Base-by-base conservation (phyloP, 2,329 filamentous ascomycete genomes). In the Alternaria solani region DNA sequence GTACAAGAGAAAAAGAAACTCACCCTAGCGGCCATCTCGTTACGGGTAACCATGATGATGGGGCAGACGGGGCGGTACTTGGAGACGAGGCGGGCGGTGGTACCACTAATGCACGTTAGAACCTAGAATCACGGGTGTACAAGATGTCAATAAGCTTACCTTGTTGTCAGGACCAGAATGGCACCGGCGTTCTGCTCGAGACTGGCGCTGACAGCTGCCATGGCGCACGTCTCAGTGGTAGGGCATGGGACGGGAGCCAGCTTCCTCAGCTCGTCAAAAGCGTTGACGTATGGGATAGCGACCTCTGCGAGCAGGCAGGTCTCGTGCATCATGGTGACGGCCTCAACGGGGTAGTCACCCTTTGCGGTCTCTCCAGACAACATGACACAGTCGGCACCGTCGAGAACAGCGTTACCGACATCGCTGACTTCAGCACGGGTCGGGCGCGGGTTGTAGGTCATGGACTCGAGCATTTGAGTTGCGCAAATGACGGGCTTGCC, bases 341-440 rank as follows among this genome's bases (percentile, higher is more conserved):
- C 91, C 84, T 97, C 93, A 71, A 87, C 86, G 65, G 95, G 95
- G 85, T 99, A 99, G 81, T 85, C 89, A 75, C 95, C 95, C 89
- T 99, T 99, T 83, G 95, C 95, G 46, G 95, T 99, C 88, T 99
- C 95, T 69, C 95, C 95, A 64, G 94, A 98, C 84, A 99, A 87
- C 95, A 99, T 99, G 81, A 99, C 95, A 83, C 95, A 99, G 87
- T 99, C 95, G 64, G 94, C 93, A 75, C 95, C 95, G 78, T 99
- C 95, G 53, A 96, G 92, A 69, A 99, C 93, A 70, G 95, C 95
- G 81, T 99, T 99, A 73, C 95, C 95, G 65, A 99, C 95, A 78
- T 99, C 95, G 78, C 92, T 96, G 80, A 99, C 96, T 86, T 99
- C 95, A 67, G 95, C 95, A 83, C 95, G 93, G 66, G 95, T 99